A percentile compares a stretch with the other conserved stretches of the same genome.
Conservation (phyloP, 768 basidiomycete genomes). For the Candolleomyces aberdarensis region DNA sequence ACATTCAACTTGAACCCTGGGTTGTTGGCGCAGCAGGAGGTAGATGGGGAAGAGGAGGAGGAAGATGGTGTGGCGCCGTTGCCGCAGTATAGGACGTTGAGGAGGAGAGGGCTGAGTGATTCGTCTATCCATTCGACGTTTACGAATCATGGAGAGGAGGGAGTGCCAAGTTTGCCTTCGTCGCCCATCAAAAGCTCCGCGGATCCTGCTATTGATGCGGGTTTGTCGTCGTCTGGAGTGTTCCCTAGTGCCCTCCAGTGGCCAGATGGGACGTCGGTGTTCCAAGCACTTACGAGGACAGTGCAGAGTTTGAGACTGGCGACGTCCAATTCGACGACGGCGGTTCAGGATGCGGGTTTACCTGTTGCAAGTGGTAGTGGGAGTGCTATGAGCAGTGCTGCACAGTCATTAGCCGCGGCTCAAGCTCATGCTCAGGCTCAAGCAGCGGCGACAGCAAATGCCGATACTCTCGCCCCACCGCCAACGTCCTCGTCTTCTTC, state of each 20-base stretch:
- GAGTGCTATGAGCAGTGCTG: not conserved
- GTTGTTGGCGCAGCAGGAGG: constrained; percentile 5
- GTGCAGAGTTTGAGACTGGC: constrained; percentile 45
- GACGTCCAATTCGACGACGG: not conserved
- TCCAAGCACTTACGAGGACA: constrained; percentile 51
- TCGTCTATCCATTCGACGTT: constrained; percentile 91
- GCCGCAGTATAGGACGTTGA: constrained; percentile 56
- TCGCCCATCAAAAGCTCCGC: constrained; percentile 11
- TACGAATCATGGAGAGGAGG: constrained; percentile 47
- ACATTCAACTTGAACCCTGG: no score
- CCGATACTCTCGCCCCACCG: not conserved
- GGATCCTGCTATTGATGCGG: not conserved
- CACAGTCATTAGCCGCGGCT: not conserved
- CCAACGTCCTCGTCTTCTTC: not conserved
- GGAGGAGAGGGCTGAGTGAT: constrained; percentile 82
- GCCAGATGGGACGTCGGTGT: constrained; percentile 45
- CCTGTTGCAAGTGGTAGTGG: no score
- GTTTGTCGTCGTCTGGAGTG: not conserved
- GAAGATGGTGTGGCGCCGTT: constrained; percentile 49
- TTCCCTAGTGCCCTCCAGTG: constrained; percentile 21
- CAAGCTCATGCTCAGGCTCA: not conserved
- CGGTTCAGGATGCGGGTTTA: constrained; percentile 2
- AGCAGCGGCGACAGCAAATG: not conserved
- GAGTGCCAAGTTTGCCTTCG: constrained; percentile 4
- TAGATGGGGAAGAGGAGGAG: constrained; percentile 31